Evolutionary conservation across 163 green algal genomes (phyloP).

Genomic region (Scenedesmus sp.): DNA sequence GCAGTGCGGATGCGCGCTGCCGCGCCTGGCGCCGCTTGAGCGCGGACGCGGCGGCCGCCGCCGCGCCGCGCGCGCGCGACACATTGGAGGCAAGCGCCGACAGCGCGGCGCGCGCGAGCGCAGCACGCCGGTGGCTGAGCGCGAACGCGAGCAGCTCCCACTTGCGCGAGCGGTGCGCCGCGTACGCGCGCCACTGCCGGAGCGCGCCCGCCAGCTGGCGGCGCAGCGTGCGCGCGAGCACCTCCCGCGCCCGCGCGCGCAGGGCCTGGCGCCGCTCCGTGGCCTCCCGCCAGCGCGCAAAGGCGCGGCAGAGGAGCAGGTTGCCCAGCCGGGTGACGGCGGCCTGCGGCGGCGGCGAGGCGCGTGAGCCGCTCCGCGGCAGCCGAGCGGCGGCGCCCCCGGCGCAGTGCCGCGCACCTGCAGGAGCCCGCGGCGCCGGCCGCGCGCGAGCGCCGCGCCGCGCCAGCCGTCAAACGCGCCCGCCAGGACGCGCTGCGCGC

Average conservation of each 20-base stretch:
- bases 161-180: not conserved
- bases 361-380: not conserved
- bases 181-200: not conserved
- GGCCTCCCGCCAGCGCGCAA: conserved; percentile 11
- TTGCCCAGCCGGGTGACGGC: conserved; percentile 7
- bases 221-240: conserved; percentile 32
- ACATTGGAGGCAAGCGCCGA: too few relatives aligned
- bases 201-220: not conserved
- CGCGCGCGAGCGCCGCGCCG: not conserved
- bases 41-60: too few relatives aligned
- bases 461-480: conserved; percentile 32
- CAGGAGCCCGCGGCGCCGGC: conserved; percentile 10
- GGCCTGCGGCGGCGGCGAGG: not conserved
- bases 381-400: not conserved
- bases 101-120: too few relatives aligned
- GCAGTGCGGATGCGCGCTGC: too few relatives aligned
- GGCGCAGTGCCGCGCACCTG: conserved; percentile 13
- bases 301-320: conserved; percentile 2
- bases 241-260: conserved; percentile 27
- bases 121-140: too few relatives aligned
- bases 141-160: conserved; percentile 5
- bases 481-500: conserved; percentile 15
- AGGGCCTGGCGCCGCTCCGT: conserved; percentile 14
- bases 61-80: too few relatives aligned
- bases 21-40: too few relatives aligned